Conservation (phyloP, 208 protist genomes). For the Acanthamoeba sp. region DNA sequence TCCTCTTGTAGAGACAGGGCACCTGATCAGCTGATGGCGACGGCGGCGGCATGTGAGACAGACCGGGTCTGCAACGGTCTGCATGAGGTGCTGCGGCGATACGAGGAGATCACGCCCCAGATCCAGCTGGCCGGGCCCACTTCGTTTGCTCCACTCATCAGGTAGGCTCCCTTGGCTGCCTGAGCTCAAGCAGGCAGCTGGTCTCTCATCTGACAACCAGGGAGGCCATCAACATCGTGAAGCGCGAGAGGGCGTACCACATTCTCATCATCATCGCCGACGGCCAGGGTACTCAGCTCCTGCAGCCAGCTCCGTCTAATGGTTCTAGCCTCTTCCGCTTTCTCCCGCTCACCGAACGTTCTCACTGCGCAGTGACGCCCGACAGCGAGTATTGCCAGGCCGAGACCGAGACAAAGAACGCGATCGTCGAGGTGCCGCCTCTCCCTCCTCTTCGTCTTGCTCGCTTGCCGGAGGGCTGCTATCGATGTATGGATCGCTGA, state of each 20-base stretch:
- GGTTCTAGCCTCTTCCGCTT: neutral
- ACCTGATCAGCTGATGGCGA: neutral
- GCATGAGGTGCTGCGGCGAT: slow-evolving; percentile 80
- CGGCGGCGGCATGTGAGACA: too few relatives aligned
- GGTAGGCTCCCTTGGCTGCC: neutral
- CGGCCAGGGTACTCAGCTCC: slow-evolving; percentile 82
- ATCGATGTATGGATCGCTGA: too few relatives aligned
- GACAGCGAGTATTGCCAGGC: neutral
- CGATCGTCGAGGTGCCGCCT: neutral
- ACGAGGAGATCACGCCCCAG: slow-evolving; percentile 84
- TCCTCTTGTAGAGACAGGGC: neutral
- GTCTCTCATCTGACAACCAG: neutral
- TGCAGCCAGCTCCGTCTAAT: neutral
- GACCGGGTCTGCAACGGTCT: slow-evolving; percentile 50
- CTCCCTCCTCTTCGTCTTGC: neutral
- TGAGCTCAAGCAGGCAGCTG: too few relatives aligned
- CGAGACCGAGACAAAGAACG: neutral
- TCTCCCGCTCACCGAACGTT: neutral
- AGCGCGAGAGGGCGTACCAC: slow-evolving; percentile 83
- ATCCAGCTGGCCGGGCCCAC: slow-evolving; percentile 86
- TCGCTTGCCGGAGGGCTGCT: too few relatives aligned
- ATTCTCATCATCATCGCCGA: slow-evolving; percentile 89
- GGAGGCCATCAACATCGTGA: slow-evolving; percentile 86
- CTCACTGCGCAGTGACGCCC: neutral
- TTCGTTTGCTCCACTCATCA: slow-evolving; percentile 87